phyloP scores from a whole-genome alignment of 2,329 filamentous ascomycete species.

The Fusarium armeniacum region DNA sequence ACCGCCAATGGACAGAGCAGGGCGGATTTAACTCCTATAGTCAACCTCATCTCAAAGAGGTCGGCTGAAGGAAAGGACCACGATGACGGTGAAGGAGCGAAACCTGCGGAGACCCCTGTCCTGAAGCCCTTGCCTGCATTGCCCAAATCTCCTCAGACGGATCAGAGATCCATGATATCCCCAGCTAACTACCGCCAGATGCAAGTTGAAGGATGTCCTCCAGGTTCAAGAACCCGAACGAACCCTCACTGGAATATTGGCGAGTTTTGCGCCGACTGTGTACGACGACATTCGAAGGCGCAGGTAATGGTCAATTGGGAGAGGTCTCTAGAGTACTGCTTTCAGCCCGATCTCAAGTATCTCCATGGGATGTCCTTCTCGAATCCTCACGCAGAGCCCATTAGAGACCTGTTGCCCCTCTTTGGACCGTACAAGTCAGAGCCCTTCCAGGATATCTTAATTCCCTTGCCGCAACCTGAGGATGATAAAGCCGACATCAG shows the following conservation, averaged over 20 bases:
- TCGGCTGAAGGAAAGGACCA: conserved; percentile 28
- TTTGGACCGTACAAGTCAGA: conserved; percentile 82
- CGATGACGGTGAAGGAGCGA: neutral
- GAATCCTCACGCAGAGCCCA: conserved; percentile 71
- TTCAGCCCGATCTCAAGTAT: conserved; percentile 80
- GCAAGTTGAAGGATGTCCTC: conserved; percentile 70
- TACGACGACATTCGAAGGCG: conserved; percentile 73
- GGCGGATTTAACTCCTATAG: conserved; percentile 49
- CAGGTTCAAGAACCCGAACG: conserved; percentile 70
- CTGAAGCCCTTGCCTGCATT: conserved; percentile 11
- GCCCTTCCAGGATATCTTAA: conserved; percentile 82
- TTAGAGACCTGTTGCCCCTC: conserved; percentile 76
- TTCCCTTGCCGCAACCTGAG: conserved; percentile 68
- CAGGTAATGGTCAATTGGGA: conserved; percentile 77
- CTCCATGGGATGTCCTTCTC: conserved; percentile 81
- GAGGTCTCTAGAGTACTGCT: conserved; percentile 75
- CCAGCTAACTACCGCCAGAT: conserved; percentile 57
- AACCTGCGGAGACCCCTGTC: conserved; percentile 18
- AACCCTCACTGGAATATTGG: conserved; percentile 74
- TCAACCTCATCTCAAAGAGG: conserved; percentile 51
- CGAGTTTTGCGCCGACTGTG: conserved; percentile 75
- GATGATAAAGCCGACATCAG: conserved; percentile 60
- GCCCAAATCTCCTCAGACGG: conserved; percentile 11
- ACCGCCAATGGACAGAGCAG: conserved; percentile 58
- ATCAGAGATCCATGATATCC: conserved; percentile 30